Evolutionary conservation across 805 yeast species (phyloP).

Genomic region (Soucietia sequanensis): DNA sequence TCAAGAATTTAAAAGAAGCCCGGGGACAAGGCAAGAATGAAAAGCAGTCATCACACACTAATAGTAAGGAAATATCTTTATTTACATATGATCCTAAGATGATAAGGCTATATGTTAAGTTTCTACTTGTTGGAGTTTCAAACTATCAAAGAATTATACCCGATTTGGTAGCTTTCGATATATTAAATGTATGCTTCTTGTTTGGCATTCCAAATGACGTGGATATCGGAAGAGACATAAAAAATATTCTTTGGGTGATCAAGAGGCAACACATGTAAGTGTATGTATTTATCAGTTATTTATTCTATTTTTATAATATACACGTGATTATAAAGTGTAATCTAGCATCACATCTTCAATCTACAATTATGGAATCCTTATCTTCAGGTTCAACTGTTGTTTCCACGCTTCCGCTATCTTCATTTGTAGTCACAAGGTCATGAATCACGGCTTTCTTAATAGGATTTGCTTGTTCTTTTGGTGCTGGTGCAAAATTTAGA

Average conservation of each 20-base stretch:
- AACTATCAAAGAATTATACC: slow-evolving; percentile 42
- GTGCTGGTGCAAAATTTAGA: slow-evolving; percentile 14
- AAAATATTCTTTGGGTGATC: slow-evolving; percentile 31
- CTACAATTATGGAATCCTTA: slow-evolving; percentile 12
- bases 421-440: slow-evolving; percentile 28
- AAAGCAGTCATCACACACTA: not conserved
- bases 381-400: no score
- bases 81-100: slow-evolving; percentile 18
- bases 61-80: not conserved
- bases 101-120: slow-evolving; percentile 21
- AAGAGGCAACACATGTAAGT: slow-evolving; percentile 3
- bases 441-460: slow-evolving; percentile 32
- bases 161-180: slow-evolving; percentile 34
- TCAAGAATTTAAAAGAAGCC: not conserved
- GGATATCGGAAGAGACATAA: slow-evolving; percentile 20
- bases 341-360: no score
- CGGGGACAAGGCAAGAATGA: no score
- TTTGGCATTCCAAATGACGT: slow-evolving; percentile 23
- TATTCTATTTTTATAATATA: no score
- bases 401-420: slow-evolving; percentile 5
- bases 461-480: slow-evolving; percentile 5
- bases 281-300: no score
- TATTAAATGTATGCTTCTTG: slow-evolving; percentile 28
- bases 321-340: no score
- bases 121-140: slow-evolving; percentile 34